Conservation (phyloP, 768 basidiomycete genomes). For the Russula olivacea region DNA sequence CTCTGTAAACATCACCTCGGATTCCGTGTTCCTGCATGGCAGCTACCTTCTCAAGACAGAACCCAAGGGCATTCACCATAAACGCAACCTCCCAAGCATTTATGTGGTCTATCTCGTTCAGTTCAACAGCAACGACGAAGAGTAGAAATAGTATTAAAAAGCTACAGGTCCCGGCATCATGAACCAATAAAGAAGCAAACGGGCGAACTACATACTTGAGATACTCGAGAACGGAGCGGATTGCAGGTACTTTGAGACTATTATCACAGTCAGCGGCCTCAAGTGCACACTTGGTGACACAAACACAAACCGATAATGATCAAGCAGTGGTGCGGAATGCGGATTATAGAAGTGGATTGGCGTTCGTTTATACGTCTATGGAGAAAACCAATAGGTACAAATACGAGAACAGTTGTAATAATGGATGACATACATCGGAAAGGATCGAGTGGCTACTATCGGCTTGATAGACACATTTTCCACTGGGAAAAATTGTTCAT, state of each 20-base stretch:
- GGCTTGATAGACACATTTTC: constrained; percentile 87
- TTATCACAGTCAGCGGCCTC: constrained; percentile 10
- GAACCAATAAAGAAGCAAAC: background rate
- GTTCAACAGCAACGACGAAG: constrained; percentile 76
- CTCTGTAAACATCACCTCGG: constrained; percentile 47
- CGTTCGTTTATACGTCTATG: constrained; percentile 84
- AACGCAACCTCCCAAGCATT: constrained; percentile 67
- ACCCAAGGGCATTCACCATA: constrained; percentile 75
- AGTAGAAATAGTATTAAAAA: constrained; percentile 77
- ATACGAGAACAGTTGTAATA: background rate
- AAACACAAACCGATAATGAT: constrained; percentile 74
- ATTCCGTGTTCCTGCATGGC: constrained; percentile 96
- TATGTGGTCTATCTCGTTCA: constrained; percentile 52
- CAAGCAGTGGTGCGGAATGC: constrained; percentile 86
- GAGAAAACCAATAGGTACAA: background rate
- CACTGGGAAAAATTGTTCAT: constrained; percentile 41
- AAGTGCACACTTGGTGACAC: background rate
- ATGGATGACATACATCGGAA: constrained; percentile 58
- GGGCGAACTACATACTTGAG: constrained; percentile 49
- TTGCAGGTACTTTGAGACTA: constrained; percentile 88
- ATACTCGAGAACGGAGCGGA: constrained; percentile 88
- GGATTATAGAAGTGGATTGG: constrained; percentile 95
- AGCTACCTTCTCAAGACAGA: constrained; percentile 87
- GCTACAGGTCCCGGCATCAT: constrained; percentile 35
- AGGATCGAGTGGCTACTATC: constrained; percentile 84